A percentile compares a stretch with the other conserved stretches of the same genome.
These are phyloP conservation scores for Termitomyces eurrhizus DNA, from an alignment of 768 basidiomycete species.

Conservation along the genomic window DNA sequence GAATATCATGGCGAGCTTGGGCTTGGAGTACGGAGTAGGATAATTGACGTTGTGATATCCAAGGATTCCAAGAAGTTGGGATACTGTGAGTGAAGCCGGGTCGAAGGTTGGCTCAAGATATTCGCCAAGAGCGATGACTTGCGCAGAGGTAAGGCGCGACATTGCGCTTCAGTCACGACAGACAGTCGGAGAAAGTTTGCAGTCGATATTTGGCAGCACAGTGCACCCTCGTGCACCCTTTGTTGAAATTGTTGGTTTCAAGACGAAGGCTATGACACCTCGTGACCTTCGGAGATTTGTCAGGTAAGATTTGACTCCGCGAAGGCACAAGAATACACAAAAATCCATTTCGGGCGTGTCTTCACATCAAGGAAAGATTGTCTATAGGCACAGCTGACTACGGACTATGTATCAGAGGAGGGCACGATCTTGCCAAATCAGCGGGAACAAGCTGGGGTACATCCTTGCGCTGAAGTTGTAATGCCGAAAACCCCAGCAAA, in stretches of 20 bases:
- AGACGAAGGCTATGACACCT: too few species aligned
- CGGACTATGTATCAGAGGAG: too few species aligned
- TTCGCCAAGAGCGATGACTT: constrained; percentile 70
- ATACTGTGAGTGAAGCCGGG: constrained; percentile 66
- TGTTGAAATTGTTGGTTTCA: not conserved
- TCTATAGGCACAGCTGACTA: too few species aligned
- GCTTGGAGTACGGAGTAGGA: constrained; percentile 72
- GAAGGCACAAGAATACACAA: too few species aligned
- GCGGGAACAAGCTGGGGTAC: too few species aligned
- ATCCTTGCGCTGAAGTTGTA: too few species aligned
- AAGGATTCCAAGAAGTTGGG: constrained; percentile 77
- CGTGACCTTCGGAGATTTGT: too few species aligned
- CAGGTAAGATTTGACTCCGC: too few species aligned
- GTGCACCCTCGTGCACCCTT: not conserved
- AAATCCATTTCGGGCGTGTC: too few species aligned
- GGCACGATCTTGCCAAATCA: too few species aligned
- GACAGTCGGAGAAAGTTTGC: not conserved
- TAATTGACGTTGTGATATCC: constrained; percentile 73
- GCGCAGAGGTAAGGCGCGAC: constrained; percentile 76
- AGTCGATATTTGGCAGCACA: not conserved
- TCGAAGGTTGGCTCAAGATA: constrained; percentile 81
- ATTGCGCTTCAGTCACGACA: constrained; percentile 29
- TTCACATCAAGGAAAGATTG: too few species aligned
- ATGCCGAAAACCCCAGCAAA: too few species aligned
- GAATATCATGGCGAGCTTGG: constrained; percentile 74